phyloP scores from a whole-genome alignment of 2,329 filamentous ascomycete species.

The Bipolaris zeicola region DNA sequence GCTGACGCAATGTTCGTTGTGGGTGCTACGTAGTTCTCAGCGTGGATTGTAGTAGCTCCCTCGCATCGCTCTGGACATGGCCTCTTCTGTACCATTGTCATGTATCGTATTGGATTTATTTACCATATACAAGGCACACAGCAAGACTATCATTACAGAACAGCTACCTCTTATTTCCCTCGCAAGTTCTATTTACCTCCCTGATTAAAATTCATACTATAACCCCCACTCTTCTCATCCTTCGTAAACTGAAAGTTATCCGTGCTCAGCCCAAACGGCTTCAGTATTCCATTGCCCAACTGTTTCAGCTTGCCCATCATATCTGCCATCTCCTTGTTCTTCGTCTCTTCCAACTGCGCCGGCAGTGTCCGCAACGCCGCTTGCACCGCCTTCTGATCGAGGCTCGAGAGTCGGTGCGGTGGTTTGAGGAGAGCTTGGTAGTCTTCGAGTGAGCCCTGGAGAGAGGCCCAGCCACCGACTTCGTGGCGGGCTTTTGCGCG shows the following conservation, averaged over 20 bases:
- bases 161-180: neutral
- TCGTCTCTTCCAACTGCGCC: conserved; percentile 72
- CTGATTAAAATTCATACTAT: conserved; percentile 86
- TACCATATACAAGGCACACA: neutral
- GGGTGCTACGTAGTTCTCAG: neutral
- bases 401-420: conserved; percentile 62
- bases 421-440: conserved; percentile 71
- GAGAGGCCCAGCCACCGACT: conserved; percentile 76
- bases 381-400: conserved; percentile 72
- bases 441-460: conserved; percentile 80
- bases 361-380: conserved; percentile 70
- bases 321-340: conserved; percentile 86
- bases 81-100: neutral
- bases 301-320: conserved; percentile 98
- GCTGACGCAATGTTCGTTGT: neutral
- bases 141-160: neutral
- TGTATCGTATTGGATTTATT: neutral
- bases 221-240: conserved; percentile 86
- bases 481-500: conserved; percentile 75
- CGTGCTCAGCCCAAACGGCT: conserved; percentile 91
- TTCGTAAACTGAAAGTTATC: conserved; percentile 94
- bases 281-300: conserved; percentile 88
- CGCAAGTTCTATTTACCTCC: conserved; percentile 7
- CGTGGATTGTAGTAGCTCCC: neutral
- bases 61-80: neutral